Evolutionary conservation across 2,329 filamentous ascomycete genomes (phyloP).

Genomic region (Aspergillus uvarum): DNA sequence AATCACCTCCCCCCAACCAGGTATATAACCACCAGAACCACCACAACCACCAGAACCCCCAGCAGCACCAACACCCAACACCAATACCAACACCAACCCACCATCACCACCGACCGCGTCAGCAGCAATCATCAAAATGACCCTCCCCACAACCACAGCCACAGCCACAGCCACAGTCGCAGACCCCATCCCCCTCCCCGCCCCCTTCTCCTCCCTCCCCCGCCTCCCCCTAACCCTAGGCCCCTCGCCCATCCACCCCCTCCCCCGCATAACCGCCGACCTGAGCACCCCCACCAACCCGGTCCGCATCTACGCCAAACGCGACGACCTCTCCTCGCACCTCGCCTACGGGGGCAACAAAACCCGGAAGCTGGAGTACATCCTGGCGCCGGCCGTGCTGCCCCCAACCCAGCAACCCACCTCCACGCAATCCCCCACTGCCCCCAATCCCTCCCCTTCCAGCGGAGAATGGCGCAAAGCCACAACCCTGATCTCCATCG

Average conservation of each 20-base stretch:
- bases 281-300: conserved; percentile 45
- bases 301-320: conserved; percentile 67
- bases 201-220: conserved; percentile 64
- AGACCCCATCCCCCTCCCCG: conserved; percentile 48
- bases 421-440: no score
- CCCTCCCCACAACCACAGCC: not conserved
- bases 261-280: conserved; percentile 63
- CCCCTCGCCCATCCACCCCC: conserved; percentile 66
- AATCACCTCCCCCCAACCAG: no score
- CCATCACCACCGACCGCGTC: not conserved
- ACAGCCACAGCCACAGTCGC: no score
- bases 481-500: conserved; percentile 65
- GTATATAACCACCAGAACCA: not conserved
- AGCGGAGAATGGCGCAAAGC: conserved; percentile 48
- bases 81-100: not conserved
- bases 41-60: not conserved
- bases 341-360: conserved; percentile 70
- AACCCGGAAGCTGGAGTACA: conserved; percentile 68
- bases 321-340: conserved; percentile 69
- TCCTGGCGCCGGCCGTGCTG: conserved; percentile 43
- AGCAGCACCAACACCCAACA: not conserved
- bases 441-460: conserved; percentile 50
- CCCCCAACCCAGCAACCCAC: not conserved
- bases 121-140: not conserved
- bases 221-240: conserved; percentile 63